These are phyloP conservation scores for Multifurca ochricompacta DNA, from an alignment of 768 basidiomycete genomes.

Conservation along the genomic window DNA sequence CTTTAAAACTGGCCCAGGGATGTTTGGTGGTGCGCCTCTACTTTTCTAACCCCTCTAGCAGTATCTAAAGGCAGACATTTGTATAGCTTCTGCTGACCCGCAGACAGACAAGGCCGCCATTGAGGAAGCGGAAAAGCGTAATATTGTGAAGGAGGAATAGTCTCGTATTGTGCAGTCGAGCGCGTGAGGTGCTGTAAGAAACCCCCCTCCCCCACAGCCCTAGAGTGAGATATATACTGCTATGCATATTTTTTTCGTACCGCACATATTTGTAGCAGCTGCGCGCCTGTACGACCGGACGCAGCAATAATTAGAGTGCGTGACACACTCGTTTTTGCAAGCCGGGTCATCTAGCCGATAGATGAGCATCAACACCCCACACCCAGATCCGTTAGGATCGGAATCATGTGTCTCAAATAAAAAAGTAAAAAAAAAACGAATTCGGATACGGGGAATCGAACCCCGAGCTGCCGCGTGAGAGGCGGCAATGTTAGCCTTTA, in stretches of 20 bases:
- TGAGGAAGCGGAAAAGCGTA: conserved; percentile 81
- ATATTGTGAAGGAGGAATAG: conserved; percentile 58
- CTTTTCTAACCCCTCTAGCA: neutral
- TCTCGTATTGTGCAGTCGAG: neutral
- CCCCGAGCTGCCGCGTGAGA: conserved; percentile 37
- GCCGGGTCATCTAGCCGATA: neutral
- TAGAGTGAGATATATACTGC: conserved; percentile 11
- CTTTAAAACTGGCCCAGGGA: conserved; percentile 62
- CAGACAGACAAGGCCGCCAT: conserved; percentile 82
- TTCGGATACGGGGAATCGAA: conserved; percentile 37
- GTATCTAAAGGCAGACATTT: conserved; percentile 1
- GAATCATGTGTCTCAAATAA: too few relatives aligned
- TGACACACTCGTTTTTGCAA: neutral
- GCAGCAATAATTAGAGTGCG: neutral
- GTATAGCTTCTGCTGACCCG: conserved; percentile 50
- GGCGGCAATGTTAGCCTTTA: conserved; percentile 34
- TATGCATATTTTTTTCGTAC: conserved; percentile 5
- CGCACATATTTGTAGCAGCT: neutral
- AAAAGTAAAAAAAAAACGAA: neutral
- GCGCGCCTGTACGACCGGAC: neutral
- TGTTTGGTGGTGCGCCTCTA: conserved; percentile 57
- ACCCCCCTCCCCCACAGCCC: too few relatives aligned
- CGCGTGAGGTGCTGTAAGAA: too few relatives aligned
- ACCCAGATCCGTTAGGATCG: too few relatives aligned
- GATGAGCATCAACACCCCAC: neutral